Conservation (phyloP, 208 protist genomes). For the Wallacemonas rigidus region DNA sequence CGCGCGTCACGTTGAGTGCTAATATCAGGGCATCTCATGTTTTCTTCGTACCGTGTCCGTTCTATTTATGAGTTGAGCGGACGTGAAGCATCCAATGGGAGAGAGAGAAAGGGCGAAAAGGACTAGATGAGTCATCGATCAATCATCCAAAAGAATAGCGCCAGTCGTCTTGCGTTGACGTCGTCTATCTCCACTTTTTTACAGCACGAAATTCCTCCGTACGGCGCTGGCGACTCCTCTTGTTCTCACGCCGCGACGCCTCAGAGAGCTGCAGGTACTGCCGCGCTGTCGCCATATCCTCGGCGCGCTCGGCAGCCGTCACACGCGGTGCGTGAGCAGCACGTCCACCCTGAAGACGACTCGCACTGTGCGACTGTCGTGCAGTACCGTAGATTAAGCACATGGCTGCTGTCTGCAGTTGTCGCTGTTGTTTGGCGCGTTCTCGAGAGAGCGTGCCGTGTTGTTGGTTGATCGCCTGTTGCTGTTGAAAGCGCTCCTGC, state of each 20-base stretch:
- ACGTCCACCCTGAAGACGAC: neutral
- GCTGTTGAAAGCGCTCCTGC: slow-evolving; percentile 33
- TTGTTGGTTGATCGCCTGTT: slow-evolving; percentile 50
- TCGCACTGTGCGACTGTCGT: neutral
- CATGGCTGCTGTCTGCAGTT: slow-evolving; percentile 33
- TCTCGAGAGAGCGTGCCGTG: slow-evolving; percentile 36
- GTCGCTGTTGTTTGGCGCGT: slow-evolving; percentile 27
- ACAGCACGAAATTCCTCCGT: slow-evolving; percentile 42
- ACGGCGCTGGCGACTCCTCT: slow-evolving; percentile 35
- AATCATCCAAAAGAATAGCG: too few species aligned
- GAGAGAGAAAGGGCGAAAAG: too few species aligned
- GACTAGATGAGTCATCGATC: too few species aligned
- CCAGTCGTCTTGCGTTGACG: too few species aligned
- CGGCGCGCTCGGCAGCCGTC: slow-evolving; percentile 30
- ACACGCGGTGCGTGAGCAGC: neutral
- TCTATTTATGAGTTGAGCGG: too few species aligned
- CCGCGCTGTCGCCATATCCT: slow-evolving; percentile 53
- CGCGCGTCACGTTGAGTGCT: too few species aligned
- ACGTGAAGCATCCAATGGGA: too few species aligned
- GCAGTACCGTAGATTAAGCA: slow-evolving; percentile 37
- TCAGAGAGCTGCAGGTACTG: slow-evolving; percentile 65
- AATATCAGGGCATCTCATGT: too few species aligned
- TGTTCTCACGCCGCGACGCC: slow-evolving; percentile 45
- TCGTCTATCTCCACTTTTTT: slow-evolving; percentile 41
- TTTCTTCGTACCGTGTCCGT: too few species aligned